These are phyloP conservation scores for Skeletonema grethae DNA, from an alignment of 108 stramenopile species.

Conservation along the genomic window DNA sequence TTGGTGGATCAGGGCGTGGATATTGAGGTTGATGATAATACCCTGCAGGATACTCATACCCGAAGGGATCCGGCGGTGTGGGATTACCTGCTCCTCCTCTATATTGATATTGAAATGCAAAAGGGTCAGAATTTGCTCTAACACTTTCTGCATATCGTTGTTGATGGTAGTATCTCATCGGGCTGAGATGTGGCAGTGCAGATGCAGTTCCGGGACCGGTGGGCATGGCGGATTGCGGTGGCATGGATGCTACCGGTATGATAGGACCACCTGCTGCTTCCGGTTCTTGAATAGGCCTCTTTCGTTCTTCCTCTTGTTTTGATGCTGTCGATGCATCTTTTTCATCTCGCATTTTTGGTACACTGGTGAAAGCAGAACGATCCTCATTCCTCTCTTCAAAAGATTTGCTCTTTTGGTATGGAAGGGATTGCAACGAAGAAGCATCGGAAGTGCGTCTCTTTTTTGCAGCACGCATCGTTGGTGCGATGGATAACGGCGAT, in stretches of 20 bases:
- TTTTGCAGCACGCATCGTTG: not conserved
- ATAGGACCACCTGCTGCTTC: slow-evolving; percentile 1
- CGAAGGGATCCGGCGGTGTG: not conserved
- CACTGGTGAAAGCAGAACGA: not conserved
- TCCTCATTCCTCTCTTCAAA: slow-evolving; percentile 2
- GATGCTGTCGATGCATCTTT: not conserved
- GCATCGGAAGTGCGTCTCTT: not conserved
- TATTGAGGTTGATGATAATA: slow-evolving; percentile 7
- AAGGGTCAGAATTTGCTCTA: not conserved
- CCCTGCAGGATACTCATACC: slow-evolving; percentile 1
- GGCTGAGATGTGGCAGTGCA: slow-evolving; percentile 1
- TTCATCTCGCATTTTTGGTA: not conserved
- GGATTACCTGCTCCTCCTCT: not conserved
- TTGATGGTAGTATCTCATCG: slow-evolving; percentile 5
- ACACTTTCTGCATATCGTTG: not conserved
- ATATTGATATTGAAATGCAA: not conserved
- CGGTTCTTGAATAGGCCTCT: slow-evolving; percentile 1
- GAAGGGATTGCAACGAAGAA: not conserved
- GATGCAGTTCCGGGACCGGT: not conserved
- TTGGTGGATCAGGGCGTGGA: slow-evolving; percentile 14
- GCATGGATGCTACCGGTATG: not conserved
- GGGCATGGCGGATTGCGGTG: not conserved
- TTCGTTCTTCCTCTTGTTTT: not conserved
- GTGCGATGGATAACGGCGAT: not conserved
- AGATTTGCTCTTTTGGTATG: not conserved